phyloP scores from a whole-genome alignment of 2,329 filamentous ascomycete species.

The Botrytis aclada region DNA sequence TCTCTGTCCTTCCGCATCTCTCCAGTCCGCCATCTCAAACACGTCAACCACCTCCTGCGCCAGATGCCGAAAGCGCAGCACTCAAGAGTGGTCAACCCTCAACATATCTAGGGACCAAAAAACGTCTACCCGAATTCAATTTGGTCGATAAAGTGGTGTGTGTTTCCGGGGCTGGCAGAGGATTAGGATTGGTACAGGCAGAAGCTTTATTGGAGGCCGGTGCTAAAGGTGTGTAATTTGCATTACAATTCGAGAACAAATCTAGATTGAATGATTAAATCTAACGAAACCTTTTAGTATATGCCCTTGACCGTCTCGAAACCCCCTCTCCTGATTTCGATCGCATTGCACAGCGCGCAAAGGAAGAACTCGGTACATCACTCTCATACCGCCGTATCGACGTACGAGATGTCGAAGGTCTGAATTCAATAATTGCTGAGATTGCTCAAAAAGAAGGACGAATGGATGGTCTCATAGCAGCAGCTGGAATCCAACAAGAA shows the following conservation, averaged over 20 bases:
- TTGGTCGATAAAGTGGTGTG: conserved; percentile 65
- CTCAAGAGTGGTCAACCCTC: conserved; percentile 19
- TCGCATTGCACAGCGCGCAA: conserved; percentile 48
- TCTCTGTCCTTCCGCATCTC: conserved; percentile 18
- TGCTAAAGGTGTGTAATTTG: conserved; percentile 51
- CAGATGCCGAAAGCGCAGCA: conserved; percentile 23
- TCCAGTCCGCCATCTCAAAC: conserved; percentile 5
- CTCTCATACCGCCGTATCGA: conserved; percentile 73
- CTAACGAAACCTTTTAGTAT: conserved; percentile 24
- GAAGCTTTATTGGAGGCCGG: conserved; percentile 74
- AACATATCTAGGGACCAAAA: conserved; percentile 30
- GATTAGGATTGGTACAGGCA: conserved; percentile 69
- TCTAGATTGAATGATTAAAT: not conserved
- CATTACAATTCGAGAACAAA: not conserved
- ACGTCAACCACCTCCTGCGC: conserved; percentile 22
- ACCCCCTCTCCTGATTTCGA: conserved; percentile 55
- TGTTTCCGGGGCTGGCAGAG: conserved; percentile 68
- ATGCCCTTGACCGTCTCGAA: conserved; percentile 38
- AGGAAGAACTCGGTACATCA: conserved; percentile 51
- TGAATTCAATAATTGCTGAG: conserved; percentile 64
- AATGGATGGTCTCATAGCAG: conserved; percentile 73
- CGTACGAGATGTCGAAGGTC: conserved; percentile 65
- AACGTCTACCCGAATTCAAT: conserved; percentile 56
- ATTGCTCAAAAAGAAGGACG: conserved; percentile 70
- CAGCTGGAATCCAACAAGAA: conserved; percentile 75